These are phyloP conservation scores for Mycogone perniciosa DNA, from an alignment of 2,329 filamentous ascomycete genomes.

Conservation along the genomic window DNA sequence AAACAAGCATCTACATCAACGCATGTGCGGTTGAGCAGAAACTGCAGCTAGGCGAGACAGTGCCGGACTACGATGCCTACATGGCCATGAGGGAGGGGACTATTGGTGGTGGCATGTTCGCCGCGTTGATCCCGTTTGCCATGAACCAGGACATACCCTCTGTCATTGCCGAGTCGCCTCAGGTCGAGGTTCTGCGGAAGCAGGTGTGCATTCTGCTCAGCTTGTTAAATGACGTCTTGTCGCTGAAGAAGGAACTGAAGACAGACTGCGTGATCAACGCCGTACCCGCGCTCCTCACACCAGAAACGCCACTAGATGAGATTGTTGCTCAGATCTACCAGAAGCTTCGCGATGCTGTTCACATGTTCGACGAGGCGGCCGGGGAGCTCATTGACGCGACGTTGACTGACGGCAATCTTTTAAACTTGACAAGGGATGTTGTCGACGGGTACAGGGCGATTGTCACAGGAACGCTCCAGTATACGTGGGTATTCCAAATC, in stretches of 20 bases:
- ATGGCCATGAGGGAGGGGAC: conserved; percentile 24
- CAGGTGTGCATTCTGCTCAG: conserved; percentile 21
- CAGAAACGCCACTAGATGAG: conserved; percentile 17
- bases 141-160: conserved; percentile 12
- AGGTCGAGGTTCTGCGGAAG: conserved; percentile 16
- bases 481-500: conserved; percentile 23
- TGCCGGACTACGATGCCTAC: conserved; percentile 24
- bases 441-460: conserved; percentile 26
- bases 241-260: conserved; percentile 27
- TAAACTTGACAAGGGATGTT: conserved; percentile 17
- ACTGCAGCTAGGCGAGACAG: conserved; percentile 17
- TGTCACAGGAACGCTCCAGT: conserved; percentile 27
- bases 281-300: conserved; percentile 20
- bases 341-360: conserved; percentile 19
- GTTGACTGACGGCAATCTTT: conserved; percentile 11
- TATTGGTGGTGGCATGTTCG: conserved; percentile 20
- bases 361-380: conserved; percentile 20
- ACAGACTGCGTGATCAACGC: conserved; percentile 24
- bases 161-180: conserved; percentile 5
- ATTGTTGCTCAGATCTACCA: conserved; percentile 18
- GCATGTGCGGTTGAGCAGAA: conserved; percentile 24
- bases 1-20: conserved; percentile 19
- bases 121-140: conserved; percentile 23
- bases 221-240: conserved; percentile 27
- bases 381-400: conserved; percentile 10